A percentile compares a stretch with the other conserved stretches of the same genome.
Conservation (phyloP, 225 moss, liverwort and hornwort species). For the Straminergon stramineum region DNA sequence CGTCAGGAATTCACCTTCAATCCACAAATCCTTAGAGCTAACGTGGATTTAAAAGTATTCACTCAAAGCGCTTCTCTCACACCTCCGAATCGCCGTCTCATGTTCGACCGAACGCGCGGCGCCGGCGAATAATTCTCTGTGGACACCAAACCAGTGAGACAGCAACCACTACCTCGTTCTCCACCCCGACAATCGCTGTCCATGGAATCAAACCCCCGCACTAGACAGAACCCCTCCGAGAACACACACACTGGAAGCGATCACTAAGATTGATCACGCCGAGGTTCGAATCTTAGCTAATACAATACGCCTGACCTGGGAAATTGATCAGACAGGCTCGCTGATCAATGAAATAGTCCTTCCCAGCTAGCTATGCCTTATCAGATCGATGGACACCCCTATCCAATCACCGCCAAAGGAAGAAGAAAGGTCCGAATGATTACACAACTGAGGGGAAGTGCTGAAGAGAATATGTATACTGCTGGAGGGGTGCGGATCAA, state of each 20-base stretch:
- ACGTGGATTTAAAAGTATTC: neutral
- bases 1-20: neutral
- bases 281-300: neutral
- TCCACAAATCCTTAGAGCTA: neutral
- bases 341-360: neutral
- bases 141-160: neutral
- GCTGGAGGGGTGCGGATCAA: constrained; percentile 7
- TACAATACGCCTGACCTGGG: neutral
- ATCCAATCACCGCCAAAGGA: constrained; percentile 12
- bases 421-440: neutral
- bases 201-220: constrained; percentile 6
- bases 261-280: neutral
- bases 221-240: neutral
- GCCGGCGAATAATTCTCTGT: neutral
- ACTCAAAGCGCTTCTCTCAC: constrained; percentile 11
- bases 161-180: neutral
- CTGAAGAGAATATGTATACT: constrained; percentile 16
- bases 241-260: neutral
- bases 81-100: constrained; percentile 19
- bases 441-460: neutral
- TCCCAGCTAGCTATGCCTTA: neutral
- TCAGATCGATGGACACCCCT: neutral
- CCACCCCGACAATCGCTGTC: constrained; percentile 10
- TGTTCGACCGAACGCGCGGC: neutral
- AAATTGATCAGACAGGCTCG: neutral